phyloP scores from a whole-genome alignment of 2,329 filamentous ascomycete genomes.

The Pseudodiploospora longispora region DNA sequence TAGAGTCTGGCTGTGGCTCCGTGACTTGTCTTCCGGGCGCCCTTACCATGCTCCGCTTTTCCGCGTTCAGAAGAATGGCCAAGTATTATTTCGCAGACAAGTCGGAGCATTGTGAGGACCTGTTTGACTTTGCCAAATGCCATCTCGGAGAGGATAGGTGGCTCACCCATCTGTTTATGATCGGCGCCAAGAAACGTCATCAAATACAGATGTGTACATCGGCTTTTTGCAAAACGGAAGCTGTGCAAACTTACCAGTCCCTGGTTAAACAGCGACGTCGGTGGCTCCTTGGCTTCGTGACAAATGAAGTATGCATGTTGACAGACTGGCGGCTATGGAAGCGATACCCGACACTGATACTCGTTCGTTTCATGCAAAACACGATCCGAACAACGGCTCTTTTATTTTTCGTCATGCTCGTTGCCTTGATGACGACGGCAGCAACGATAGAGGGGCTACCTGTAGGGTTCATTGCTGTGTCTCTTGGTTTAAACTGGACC shows the following conservation, averaged over 20 bases:
- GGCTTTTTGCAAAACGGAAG: constrained; percentile 97
- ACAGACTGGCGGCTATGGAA: constrained; percentile 89
- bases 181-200: constrained; percentile 83
- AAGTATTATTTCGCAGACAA: constrained; percentile 99
- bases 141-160: constrained; percentile 93
- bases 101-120: constrained; percentile 86
- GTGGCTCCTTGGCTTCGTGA: constrained; percentile 97
- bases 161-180: constrained; percentile 98
- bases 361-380: constrained; percentile 91
- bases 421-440: constrained; percentile 78
- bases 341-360: constrained; percentile 75
- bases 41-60: constrained; percentile 92
- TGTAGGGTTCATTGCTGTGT: constrained; percentile 88
- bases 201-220: constrained; percentile 98
- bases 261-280: constrained; percentile 89
- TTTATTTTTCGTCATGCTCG: constrained; percentile 86
- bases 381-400: constrained; percentile 91
- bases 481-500: constrained; percentile 84
- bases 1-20: constrained; percentile 87
- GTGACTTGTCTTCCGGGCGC: constrained; percentile 93
- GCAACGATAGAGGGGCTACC: constrained; percentile 73
- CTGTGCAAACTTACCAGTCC: constrained; percentile 77
- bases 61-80: constrained; percentile 91
- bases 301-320: constrained; percentile 97
- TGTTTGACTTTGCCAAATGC: constrained; percentile 95